Conservation (phyloP, 345 rosid genomes). For the Eucalyptus victrix region DNA sequence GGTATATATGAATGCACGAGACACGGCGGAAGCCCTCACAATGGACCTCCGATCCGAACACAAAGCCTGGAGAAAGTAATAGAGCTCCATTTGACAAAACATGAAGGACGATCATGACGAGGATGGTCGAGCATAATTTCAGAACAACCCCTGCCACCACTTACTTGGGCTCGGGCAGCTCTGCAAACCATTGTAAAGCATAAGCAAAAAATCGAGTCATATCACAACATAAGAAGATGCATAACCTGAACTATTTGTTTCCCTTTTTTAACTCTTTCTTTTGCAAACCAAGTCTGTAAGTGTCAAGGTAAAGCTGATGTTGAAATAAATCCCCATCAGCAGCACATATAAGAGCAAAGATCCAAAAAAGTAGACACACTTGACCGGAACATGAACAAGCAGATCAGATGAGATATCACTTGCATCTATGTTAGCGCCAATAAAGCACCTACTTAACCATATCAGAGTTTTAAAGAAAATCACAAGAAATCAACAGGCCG, state of each 20-base stretch:
- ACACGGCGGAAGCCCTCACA: background rate
- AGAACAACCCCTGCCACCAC: conserved; percentile 27
- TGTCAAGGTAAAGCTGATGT: background rate
- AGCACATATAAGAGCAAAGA: background rate
- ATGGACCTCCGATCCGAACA: background rate
- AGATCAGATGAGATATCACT: background rate
- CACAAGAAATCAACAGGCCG: background rate
- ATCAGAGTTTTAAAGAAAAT: background rate
- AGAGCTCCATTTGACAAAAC: background rate
- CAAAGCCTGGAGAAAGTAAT: background rate
- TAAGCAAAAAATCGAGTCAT: background rate
- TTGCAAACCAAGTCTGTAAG: background rate
- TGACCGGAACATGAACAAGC: background rate
- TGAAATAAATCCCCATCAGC: background rate
- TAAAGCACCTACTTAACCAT: background rate
- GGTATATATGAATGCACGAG: background rate
- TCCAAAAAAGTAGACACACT: background rate
- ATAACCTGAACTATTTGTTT: background rate
- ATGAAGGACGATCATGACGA: background rate
- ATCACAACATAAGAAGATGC: background rate
- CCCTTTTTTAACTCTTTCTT: background rate
- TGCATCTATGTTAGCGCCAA: background rate
- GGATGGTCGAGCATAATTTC: background rate
- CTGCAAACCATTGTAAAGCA: conserved; percentile 1
- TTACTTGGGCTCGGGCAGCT: conserved; percentile 11